phyloP scores from a whole-genome alignment of 2,329 filamentous ascomycete species.

The Aspergillus pseudoviridinutans region DNA sequence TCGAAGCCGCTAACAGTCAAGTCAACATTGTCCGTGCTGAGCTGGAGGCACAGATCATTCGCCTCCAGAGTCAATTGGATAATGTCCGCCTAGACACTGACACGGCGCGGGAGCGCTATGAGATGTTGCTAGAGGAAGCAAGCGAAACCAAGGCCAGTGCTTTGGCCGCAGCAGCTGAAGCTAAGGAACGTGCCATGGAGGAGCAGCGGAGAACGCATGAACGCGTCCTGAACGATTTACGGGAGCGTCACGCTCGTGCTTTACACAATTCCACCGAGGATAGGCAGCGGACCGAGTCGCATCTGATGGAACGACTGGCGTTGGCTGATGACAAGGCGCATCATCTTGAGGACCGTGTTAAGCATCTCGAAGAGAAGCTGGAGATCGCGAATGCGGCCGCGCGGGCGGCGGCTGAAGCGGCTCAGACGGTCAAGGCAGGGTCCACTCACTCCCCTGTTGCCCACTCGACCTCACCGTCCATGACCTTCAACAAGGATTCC shows the following conservation, averaged over 20 bases:
- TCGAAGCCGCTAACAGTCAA: slow-evolving; percentile 79
- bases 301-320: slow-evolving; percentile 74
- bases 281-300: slow-evolving; percentile 71
- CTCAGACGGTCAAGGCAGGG: slow-evolving; percentile 54
- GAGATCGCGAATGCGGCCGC: slow-evolving; percentile 86
- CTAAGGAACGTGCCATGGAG: slow-evolving; percentile 51
- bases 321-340: slow-evolving; percentile 80
- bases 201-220: slow-evolving; percentile 66
- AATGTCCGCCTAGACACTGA: slow-evolving; percentile 74
- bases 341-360: slow-evolving; percentile 79
- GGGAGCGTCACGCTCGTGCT: slow-evolving; percentile 69
- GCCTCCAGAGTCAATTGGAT: slow-evolving; percentile 71
- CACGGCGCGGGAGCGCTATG: slow-evolving; percentile 72
- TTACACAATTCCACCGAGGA: slow-evolving; percentile 74
- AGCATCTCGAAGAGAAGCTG: slow-evolving; percentile 83
- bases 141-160: slow-evolving; percentile 63
- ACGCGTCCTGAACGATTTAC: slow-evolving; percentile 68
- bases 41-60: slow-evolving; percentile 72
- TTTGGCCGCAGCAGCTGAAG: slow-evolving; percentile 51
- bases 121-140: slow-evolving; percentile 80
- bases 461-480: slow-evolving; percentile 46
- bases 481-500: slow-evolving; percentile 40
- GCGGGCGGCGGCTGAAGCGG: slow-evolving; percentile 73
- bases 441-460: slow-evolving; percentile 32
- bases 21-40: slow-evolving; percentile 79